phyloP scores from a whole-genome alignment of 1,284 basidiomycete species.

The Erythrobasidium hasegawianum region DNA sequence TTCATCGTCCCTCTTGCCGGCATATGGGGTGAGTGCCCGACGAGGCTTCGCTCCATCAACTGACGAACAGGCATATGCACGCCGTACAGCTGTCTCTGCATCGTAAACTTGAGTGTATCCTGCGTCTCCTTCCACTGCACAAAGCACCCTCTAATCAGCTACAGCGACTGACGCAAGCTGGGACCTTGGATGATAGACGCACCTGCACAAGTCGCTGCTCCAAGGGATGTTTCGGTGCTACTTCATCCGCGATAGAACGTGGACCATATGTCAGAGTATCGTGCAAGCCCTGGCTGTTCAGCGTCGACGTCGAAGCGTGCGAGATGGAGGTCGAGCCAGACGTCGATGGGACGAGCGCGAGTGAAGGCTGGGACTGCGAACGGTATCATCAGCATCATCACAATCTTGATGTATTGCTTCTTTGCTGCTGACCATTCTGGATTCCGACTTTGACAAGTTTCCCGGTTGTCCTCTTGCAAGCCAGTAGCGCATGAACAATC shows the following conservation, averaged over 20 bases:
- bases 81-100: constrained; percentile 81
- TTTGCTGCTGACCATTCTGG: too few relatives aligned
- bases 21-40: constrained; percentile 50
- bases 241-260: constrained; percentile 66
- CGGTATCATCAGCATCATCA: too few relatives aligned
- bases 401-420: too few relatives aligned
- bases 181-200: neutral
- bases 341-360: constrained; percentile 62
- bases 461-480: constrained; percentile 21
- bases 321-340: constrained; percentile 56
- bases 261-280: constrained; percentile 72
- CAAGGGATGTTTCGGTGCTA: constrained; percentile 58
- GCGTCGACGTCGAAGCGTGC: constrained; percentile 61
- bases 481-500: too few relatives aligned
- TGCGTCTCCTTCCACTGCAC: constrained; percentile 87
- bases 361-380: constrained; percentile 56
- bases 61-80: constrained; percentile 80
- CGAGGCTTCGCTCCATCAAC: constrained; percentile 90
- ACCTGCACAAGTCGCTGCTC: constrained; percentile 67
- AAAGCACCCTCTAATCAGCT: neutral
- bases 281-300: constrained; percentile 58
- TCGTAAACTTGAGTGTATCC: constrained; percentile 75
- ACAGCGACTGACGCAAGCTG: constrained; percentile 14
- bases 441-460: too few relatives aligned
- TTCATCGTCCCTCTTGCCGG: constrained; percentile 23